These are phyloP conservation scores for Hordeum pubiflorum DNA, from an alignment of 202 grass and related monocot species.

Conservation along the genomic window DNA sequence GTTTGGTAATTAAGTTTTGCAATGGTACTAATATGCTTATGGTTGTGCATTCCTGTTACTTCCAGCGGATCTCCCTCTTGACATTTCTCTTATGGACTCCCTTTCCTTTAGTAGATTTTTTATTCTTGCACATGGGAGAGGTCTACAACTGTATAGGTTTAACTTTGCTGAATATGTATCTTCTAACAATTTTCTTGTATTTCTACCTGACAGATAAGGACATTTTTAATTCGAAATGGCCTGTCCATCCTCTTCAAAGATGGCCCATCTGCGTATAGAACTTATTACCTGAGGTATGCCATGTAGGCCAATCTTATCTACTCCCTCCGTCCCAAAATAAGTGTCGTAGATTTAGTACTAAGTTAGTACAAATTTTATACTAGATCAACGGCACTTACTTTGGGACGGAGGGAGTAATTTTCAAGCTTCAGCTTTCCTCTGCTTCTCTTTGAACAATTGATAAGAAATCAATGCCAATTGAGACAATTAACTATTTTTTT, in stretches of 20 bases:
- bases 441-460: conserved; percentile 10
- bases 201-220: conserved; percentile 56
- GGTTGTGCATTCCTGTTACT: background rate
- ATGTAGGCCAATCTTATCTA: background rate
- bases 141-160: background rate
- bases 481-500: background rate
- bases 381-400: no score
- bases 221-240: conserved; percentile 97
- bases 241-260: conserved; percentile 87
- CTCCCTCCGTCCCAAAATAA: no score
- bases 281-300: conserved; percentile 86
- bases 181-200: conserved; percentile 28
- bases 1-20: background rate
- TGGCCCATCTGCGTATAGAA: conserved; percentile 75
- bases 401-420: background rate
- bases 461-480: background rate
- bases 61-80: background rate
- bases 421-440: background rate
- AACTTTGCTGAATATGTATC: conserved; percentile 18
- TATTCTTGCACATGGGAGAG: background rate
- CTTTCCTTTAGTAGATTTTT: background rate
- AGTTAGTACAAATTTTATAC: no score
- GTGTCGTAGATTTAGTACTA: no score
- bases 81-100: background rate
- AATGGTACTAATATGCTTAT: background rate